Percentiles rank a stretch among this genome's conserved stretches.
phyloP scores from a whole-genome alignment of 306 rosid genomes.

The Pyrus communis region DNA sequence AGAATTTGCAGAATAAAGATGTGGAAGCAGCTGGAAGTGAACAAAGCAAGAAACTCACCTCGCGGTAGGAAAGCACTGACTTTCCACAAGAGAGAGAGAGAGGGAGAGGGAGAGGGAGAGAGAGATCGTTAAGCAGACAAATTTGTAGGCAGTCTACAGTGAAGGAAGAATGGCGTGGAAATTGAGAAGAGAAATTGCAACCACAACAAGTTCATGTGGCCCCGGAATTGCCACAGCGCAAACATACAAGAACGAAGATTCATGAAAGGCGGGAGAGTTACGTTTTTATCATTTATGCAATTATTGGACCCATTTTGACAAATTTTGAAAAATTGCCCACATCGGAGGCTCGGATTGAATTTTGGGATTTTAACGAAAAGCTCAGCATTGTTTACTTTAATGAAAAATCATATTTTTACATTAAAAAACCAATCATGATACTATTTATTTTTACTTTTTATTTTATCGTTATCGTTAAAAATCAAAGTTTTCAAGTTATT shows the following conservation, averaged over 20 bases:
- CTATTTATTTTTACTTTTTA: no score
- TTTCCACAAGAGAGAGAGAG: background rate
- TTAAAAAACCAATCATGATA: no score
- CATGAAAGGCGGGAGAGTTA: background rate
- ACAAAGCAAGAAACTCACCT: slow-evolving; percentile 14
- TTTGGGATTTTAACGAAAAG: no score
- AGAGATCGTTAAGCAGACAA: background rate
- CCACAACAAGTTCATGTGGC: slow-evolving; percentile 62
- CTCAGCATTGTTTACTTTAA: no score
- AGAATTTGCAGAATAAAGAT: background rate
- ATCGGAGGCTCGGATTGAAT: no score
- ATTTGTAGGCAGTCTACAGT: background rate
- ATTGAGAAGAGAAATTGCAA: slow-evolving; percentile 17
- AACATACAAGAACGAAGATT: background rate
- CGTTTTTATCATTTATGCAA: background rate
- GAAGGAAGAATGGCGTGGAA: background rate
- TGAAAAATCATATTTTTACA: no score
- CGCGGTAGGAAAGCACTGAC: background rate
- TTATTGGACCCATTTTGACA: background rate
- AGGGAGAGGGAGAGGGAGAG: background rate
- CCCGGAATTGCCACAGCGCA: slow-evolving; percentile 47
- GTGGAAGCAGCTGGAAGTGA: background rate
- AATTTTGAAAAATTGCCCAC: no score
- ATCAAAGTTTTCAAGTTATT: no score
- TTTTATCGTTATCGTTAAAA: no score